These are phyloP conservation scores for Flaveria robusta DNA, from an alignment of 129 eudicot genomes.

Conservation along the genomic window DNA sequence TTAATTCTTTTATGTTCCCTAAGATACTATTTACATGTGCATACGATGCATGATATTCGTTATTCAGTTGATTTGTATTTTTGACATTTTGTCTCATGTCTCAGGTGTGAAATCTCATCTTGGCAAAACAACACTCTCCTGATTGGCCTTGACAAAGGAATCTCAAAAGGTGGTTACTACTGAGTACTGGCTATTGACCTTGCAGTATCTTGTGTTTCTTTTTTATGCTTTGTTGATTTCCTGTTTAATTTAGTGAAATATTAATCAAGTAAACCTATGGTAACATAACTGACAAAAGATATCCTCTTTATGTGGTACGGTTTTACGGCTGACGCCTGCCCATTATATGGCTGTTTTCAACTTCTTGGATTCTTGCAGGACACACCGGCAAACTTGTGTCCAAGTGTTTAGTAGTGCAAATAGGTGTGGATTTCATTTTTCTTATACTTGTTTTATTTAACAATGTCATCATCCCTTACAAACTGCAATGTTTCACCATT, in stretches of 20 bases:
- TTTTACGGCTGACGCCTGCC: not conserved
- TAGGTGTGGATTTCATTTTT: not conserved
- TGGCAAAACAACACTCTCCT: not conserved
- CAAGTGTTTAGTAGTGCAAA: not conserved
- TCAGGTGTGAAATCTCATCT: not conserved
- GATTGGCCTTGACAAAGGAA: not conserved
- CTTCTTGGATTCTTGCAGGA: slow-evolving; percentile 2
- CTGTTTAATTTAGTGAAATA: not conserved
- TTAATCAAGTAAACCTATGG: too few species aligned
- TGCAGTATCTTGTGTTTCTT: not conserved
- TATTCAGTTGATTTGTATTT: not conserved
- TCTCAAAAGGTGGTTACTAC: not conserved
- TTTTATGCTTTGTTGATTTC: not conserved
- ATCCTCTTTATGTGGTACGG: not conserved
- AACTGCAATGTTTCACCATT: too few species aligned
- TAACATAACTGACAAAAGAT: not conserved
- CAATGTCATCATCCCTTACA: not conserved
- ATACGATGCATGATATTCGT: not conserved
- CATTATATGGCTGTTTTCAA: not conserved
- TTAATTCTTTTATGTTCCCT: not conserved
- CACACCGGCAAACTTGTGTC: not conserved
- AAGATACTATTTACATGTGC: not conserved
- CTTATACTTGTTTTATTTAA: not conserved
- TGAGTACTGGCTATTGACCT: slow-evolving; percentile 1
- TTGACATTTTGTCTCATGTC: slow-evolving; percentile 2